Conservation (phyloP, 2,329 filamentous ascomycete genomes). For the Elsinoe ampelina region DNA sequence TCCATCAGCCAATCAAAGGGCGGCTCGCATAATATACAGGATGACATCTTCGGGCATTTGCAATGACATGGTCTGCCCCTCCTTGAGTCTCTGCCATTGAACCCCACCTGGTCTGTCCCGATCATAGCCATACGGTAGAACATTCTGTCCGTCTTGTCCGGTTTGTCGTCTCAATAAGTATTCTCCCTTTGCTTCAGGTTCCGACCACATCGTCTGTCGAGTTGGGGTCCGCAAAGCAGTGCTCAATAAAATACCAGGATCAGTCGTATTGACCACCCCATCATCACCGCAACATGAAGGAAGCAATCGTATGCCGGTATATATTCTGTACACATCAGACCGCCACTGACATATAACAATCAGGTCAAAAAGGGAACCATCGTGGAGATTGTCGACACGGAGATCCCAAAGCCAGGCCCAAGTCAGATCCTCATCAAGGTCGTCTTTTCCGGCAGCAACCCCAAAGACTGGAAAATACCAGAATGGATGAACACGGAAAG, state of each 20-base stretch:
- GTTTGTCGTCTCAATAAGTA: neutral
- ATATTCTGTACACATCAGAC: neutral
- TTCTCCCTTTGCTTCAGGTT: no score
- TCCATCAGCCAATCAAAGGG: neutral
- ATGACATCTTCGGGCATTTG: neutral
- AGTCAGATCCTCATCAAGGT: conserved; percentile 23
- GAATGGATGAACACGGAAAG: conserved; percentile 18
- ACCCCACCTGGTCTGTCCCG: neutral
- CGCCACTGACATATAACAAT: conserved; percentile 19
- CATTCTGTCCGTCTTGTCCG: neutral
- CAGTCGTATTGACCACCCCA: no score
- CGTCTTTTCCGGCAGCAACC: conserved; percentile 21
- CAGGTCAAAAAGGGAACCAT: conserved; percentile 20
- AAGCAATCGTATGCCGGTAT: conserved; percentile 19
- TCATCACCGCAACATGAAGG: conserved; percentile 19
- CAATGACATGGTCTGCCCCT: neutral
- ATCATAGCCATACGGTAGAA: neutral
- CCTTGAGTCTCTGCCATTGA: neutral
- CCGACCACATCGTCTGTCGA: no score
- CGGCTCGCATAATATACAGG: neutral
- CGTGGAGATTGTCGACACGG: conserved; percentile 21
- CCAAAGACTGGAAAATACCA: conserved; percentile 23
- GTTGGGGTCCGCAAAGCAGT: no score
- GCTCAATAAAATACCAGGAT: no score
- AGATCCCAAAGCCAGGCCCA: conserved; percentile 20